Conservation (phyloP, 768 basidiomycete species). For the Dendrothele bispora region DNA sequence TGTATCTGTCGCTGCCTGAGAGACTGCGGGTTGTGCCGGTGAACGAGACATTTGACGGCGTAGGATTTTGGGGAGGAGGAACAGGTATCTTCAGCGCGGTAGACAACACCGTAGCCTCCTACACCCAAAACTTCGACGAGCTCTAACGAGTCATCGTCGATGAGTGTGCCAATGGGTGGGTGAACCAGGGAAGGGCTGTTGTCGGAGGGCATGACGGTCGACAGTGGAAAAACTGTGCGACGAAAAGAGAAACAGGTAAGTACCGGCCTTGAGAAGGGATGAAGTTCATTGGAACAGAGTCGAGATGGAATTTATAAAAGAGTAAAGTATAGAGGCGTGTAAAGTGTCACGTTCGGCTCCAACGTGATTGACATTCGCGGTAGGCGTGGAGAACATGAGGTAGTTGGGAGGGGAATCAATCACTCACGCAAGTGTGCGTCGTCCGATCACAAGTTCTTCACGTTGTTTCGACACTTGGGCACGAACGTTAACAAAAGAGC, state of each 20-base stretch:
- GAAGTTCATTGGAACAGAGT: background rate
- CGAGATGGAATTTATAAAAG: conserved; percentile 4
- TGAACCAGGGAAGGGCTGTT: conserved; percentile 26
- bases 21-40: conserved; percentile 38
- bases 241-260: background rate
- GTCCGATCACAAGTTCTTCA: conserved; percentile 41
- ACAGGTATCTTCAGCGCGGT: conserved; percentile 73
- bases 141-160: conserved; percentile 81
- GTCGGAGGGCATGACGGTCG: conserved; percentile 8
- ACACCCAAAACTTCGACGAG: conserved; percentile 86
- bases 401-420: conserved; percentile 46
- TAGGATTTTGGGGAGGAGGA: conserved; percentile 55
- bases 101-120: conserved; percentile 95
- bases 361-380: conserved; percentile 43
- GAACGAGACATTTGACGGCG: conserved; percentile 90
- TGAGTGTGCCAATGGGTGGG: conserved; percentile 70
- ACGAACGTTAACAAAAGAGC: background rate
- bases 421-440: conserved; percentile 40
- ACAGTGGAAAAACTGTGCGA: background rate
- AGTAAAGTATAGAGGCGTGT: background rate
- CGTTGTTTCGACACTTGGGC: conserved; percentile 4
- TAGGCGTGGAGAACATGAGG: conserved; percentile 81
- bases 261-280: background rate
- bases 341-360: conserved; percentile 6
- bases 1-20: conserved; percentile 73